A percentile compares a stretch with the other conserved stretches of the same genome.
Conservation (phyloP, 139 green algal genomes). For the Chlamydomonas eustigma region DNA sequence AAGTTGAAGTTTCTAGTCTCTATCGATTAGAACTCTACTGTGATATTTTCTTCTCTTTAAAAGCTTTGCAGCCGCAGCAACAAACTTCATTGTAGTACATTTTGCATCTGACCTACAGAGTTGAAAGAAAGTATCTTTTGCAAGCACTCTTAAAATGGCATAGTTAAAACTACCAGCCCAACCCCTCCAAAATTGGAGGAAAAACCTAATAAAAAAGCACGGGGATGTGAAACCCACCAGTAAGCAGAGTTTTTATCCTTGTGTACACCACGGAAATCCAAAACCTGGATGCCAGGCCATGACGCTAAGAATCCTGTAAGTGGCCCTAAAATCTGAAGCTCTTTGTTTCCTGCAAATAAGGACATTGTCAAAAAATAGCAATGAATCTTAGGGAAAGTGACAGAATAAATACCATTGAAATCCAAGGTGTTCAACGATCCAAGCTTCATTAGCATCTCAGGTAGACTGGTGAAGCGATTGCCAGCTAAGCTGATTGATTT, state of each 20-base stretch:
- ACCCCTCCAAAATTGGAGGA: too few relatives aligned
- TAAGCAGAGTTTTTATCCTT: slow-evolving; percentile 26
- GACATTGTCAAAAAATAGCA: neutral
- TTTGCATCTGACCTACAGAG: slow-evolving; percentile 40
- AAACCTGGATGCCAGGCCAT: slow-evolving; percentile 24
- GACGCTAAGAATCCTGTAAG: slow-evolving; percentile 29
- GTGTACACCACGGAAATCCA: slow-evolving; percentile 51
- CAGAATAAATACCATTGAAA: slow-evolving; percentile 21
- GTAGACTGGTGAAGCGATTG: slow-evolving; percentile 45
- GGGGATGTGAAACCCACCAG: slow-evolving; percentile 32
- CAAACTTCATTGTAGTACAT: slow-evolving; percentile 52
- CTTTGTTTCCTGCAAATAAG: slow-evolving; percentile 34
- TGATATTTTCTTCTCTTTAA: slow-evolving; percentile 34
- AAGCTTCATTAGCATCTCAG: slow-evolving; percentile 31
- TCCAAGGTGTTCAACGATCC: slow-evolving; percentile 36
- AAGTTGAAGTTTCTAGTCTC: too few relatives aligned
- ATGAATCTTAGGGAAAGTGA: neutral
- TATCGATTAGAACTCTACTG: slow-evolving; percentile 27
- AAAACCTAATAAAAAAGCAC: too few relatives aligned
- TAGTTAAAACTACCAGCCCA: too few relatives aligned
- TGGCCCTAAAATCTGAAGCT: slow-evolving; percentile 33
- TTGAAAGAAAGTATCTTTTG: too few relatives aligned
- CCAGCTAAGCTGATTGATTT: slow-evolving; percentile 42
- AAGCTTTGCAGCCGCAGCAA: slow-evolving; percentile 40
- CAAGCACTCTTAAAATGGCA: too few relatives aligned